A percentile compares a stretch with the other conserved stretches of the same genome.
Conservation (phyloP, 164 flowering plant genomes). For the Chloranthus sessilifolius region DNA sequence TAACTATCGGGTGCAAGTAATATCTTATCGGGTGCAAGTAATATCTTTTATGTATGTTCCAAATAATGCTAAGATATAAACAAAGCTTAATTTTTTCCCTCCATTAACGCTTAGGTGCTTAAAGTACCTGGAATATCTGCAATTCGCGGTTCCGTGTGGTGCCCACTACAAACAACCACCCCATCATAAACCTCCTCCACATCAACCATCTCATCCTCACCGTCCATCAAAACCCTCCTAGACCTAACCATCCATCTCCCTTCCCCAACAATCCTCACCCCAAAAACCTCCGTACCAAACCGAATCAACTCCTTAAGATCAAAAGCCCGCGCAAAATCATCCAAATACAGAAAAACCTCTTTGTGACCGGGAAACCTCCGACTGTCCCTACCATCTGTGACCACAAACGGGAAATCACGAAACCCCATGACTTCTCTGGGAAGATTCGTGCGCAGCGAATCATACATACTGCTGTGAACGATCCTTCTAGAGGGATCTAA, state of each 20-base stretch:
- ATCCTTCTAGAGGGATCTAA: slow-evolving; percentile 45
- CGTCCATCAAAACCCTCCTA: slow-evolving; percentile 7
- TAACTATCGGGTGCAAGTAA: too few relatives aligned
- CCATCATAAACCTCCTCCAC: slow-evolving; percentile 45
- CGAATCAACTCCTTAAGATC: slow-evolving; percentile 45
- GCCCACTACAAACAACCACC: slow-evolving; percentile 54
- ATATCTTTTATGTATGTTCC: too few relatives aligned
- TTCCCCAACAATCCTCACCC: slow-evolving; percentile 36
- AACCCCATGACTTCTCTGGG: slow-evolving; percentile 82
- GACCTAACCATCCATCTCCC: slow-evolving; percentile 60
- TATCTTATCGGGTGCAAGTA: too few relatives aligned
- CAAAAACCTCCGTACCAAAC: slow-evolving; percentile 60
- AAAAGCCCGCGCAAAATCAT: slow-evolving; percentile 52
- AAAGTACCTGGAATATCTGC: slow-evolving; percentile 51
- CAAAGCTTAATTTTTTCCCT: too few relatives aligned
- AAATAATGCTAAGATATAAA: too few relatives aligned
- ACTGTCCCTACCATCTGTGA: slow-evolving; percentile 36
- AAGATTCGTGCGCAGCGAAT: slow-evolving; percentile 77
- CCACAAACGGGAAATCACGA: slow-evolving; percentile 56
- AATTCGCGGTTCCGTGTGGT: slow-evolving; percentile 43
- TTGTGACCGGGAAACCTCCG: slow-evolving; percentile 67
- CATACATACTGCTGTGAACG: slow-evolving; percentile 66
- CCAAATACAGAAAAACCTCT: slow-evolving; percentile 62
- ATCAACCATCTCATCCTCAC: slow-evolving; percentile 9
- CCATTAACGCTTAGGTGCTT: too few relatives aligned